Base-by-base conservation (phyloP, 371 early-diverging fungal genomes). In the Mucor plumbeus region DNA sequence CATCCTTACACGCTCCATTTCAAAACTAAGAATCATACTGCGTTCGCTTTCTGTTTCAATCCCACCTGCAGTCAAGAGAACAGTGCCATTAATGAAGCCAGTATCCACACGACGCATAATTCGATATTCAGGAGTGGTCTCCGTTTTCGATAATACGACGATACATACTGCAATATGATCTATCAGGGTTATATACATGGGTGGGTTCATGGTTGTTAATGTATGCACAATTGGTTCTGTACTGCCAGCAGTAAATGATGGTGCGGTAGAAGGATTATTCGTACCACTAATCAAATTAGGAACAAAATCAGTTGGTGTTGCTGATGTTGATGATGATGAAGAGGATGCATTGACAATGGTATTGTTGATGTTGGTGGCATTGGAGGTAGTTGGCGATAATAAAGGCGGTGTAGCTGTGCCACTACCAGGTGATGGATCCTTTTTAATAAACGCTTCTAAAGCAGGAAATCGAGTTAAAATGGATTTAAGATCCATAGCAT, bases 11-110 rank as follows among this genome's bases (percentile, higher is more conserved):
- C 94, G 85, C 35, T 90, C 90, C 60, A 94, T 87, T 64, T 96
- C 95, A 71, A 96, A 86, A 61, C 93, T 92, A 34, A 96, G 82
- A 19, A 95, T 90, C 67, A 95, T 92, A 68, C 91, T 92, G 10
- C 92, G 88, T 68, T 96, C 95, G 40, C 90, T 87, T 56, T 95
- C 95, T 9, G 93, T 91, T 35, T 88, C 88, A 11, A 96, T 87
- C 5, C 95, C 96, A 53, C 96, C 96, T 21, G 95, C 94, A 14
- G 89, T 82, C 34, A 96, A 76, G n/a, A 96, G 78, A 13, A 88
- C 79, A 4, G 94, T 92, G 7, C 94, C 96, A 69, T 95, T 94
- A 47, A 96, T 92, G 70, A 90, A 92, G 6, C 90, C 90, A 48
- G 89, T 88, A 70, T 94, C 94, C 13, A 91, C 86, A 21, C 92